Evolutionary conservation across 1,284 basidiomycete genomes (phyloP), one percentile per base, ranked within the genome.

Genomic region (Pterula multifida): DNA sequence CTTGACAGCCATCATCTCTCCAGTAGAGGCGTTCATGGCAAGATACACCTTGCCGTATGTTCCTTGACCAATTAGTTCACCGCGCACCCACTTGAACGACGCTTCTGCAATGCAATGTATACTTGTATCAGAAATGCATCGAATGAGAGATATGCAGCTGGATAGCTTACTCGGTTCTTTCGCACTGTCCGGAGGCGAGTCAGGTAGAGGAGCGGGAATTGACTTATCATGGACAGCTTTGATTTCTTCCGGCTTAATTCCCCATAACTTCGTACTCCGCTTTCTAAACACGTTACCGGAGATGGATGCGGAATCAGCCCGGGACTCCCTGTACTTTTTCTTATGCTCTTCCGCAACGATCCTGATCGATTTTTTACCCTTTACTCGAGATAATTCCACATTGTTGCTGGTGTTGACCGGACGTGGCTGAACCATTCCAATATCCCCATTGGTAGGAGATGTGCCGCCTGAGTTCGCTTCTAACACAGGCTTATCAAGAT

Each of bases 1-100:
- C 68, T 99, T 99, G 57, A 99, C 96, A 3, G 96, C 96, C 58
- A 98, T 94, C 89, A 98, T 95, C 66, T 98, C 95, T 51, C 95
- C 95, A 0, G 94, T 97, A 1, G 91, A 95, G n/a, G 90, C 91
- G 64, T 98, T 98, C 55, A 98, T 72, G 17, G 92, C 96, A 47
- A 98, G 80, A 61, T 97, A 98, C 25, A 98, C 96, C 48, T 89
- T 81, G 3, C 95, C 95, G 61, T 94, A 99, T 2, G 93, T 96
- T 22, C 96, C 96, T 61, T 90, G 92, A 39, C 96, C 96, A 56
- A 98, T 97, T 44, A 97, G 73, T 65, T 97, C 92, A 54, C 96
- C 96, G 60, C 95, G 90, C 49, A 98, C 91, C 95, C 96, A 98
- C 62, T 94, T 94, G 74, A 98, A 95, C 35, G 94, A 93, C 42